Evolutionary conservation across 225 moss, liverwort and hornwort genomes (phyloP).

Genomic region (Polytrichum commune): DNA sequence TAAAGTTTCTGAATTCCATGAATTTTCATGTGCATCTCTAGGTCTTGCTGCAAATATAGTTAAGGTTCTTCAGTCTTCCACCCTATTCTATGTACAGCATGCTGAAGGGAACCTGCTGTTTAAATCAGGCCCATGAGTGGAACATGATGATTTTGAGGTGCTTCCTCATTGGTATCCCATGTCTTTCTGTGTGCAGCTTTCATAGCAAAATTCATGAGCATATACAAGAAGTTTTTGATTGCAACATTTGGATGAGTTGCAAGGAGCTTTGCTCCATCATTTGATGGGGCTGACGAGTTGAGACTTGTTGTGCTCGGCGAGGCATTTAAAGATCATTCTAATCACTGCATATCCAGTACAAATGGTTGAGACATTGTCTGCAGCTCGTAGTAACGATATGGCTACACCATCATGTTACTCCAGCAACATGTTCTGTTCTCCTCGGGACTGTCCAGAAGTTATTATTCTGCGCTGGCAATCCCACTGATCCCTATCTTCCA

Average conservation of each 20-base stretch:
- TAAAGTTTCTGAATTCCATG: slow-evolving; percentile 6
- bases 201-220: slow-evolving; percentile 89
- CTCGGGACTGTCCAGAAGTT: no score
- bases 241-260: slow-evolving; percentile 64
- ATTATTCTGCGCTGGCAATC: no score
- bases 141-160: neutral
- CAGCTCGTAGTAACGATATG: no score
- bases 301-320: no score
- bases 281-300: no score
- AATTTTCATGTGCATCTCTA: neutral
- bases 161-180: neutral
- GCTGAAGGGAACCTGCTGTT: neutral
- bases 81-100: neutral
- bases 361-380: no score
- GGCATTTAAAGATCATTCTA: no score
- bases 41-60: neutral
- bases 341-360: no score
- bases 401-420: no score
- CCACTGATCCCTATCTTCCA: no score
- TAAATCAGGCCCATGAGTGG: neutral
- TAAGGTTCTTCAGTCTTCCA: neutral
- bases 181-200: slow-evolving; percentile 55
- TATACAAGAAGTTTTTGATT: slow-evolving; percentile 80
- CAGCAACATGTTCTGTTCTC: no score
- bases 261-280: neutral